Evolutionary conservation across 2,329 filamentous ascomycete species (phyloP).

Genomic region (Huntiella omanensis): DNA sequence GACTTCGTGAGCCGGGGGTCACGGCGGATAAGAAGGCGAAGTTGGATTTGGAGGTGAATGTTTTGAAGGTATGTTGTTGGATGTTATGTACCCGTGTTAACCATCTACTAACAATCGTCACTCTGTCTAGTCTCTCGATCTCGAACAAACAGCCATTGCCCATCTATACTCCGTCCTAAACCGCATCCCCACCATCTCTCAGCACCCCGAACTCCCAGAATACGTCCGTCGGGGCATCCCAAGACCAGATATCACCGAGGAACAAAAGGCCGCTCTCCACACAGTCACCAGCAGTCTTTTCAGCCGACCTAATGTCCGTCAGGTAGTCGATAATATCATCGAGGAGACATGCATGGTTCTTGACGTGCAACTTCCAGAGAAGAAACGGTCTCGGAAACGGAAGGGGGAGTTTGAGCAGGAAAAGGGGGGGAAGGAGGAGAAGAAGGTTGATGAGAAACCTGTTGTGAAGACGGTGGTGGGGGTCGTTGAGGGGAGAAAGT

Average conservation of each 20-base stretch:
- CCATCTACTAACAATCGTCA: background rate
- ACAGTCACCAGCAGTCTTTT: constrained; percentile 41
- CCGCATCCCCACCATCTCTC: constrained; percentile 32
- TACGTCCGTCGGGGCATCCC: constrained; percentile 27
- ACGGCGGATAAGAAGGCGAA: constrained; percentile 33
- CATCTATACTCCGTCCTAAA: constrained; percentile 36
- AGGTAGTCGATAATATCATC: constrained; percentile 29
- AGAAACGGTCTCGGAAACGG: constrained; percentile 18
- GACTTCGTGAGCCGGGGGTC: constrained; percentile 28
- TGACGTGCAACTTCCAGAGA: constrained; percentile 28
- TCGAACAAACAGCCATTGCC: constrained; percentile 36
- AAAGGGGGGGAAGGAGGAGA: constrained; percentile 11
- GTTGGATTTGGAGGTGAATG: constrained; percentile 40
- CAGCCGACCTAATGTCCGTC: constrained; percentile 31
- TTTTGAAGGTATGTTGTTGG: constrained; percentile 28
- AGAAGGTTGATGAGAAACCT: constrained; percentile 13
- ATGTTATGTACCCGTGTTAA: background rate
- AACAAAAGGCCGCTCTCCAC: constrained; percentile 32
- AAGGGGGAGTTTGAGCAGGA: constrained; percentile 14
- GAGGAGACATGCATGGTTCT: constrained; percentile 29
- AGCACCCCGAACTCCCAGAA: constrained; percentile 30
- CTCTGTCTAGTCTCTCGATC: constrained; percentile 30
- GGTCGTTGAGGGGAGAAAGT: constrained; percentile 14
- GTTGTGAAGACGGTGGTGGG: background rate
- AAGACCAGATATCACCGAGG: constrained; percentile 32